These are phyloP conservation scores for Lactifluus pinguis DNA, from an alignment of 768 basidiomycete species.

Conservation along the genomic window DNA sequence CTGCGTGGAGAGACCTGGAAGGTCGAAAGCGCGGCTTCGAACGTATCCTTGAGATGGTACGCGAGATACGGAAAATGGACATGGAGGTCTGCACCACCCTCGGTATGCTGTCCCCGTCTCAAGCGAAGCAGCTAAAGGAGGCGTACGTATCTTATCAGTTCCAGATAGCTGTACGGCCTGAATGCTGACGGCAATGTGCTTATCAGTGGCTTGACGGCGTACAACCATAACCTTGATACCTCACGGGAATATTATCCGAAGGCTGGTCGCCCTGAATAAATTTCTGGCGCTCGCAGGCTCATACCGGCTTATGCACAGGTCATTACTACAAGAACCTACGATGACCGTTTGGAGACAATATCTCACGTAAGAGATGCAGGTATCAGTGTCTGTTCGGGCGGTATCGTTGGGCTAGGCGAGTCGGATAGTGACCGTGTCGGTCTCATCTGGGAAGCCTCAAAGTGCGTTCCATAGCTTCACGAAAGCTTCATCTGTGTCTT, in stretches of 20 bases:
- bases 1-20: constrained; percentile 92
- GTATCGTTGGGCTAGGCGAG: constrained; percentile 92
- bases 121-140: constrained; percentile 85
- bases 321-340: constrained; percentile 90
- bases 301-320: constrained; percentile 37
- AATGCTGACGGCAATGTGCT: neutral
- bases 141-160: constrained; percentile 46
- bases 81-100: constrained; percentile 99
- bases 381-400: constrained; percentile 95
- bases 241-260: constrained; percentile 94
- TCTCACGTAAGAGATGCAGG: constrained; percentile 87
- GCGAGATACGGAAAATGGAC: constrained; percentile 83
- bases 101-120: constrained; percentile 92
- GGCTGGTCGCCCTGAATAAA: constrained; percentile 33
- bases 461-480: constrained; percentile 41
- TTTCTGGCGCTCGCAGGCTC: neutral
- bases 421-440: constrained; percentile 84
- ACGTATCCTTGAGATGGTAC: constrained; percentile 87
- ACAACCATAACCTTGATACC: constrained; percentile 98
- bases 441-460: constrained; percentile 87
- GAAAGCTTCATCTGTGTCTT: neutral
- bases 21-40: constrained; percentile 93
- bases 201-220: constrained; percentile 81
- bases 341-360: constrained; percentile 87
- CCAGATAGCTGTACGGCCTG: neutral